A percentile compares a stretch with the other conserved stretches of the same genome.
phyloP scores from a whole-genome alignment of 2,329 filamentous ascomycete genomes.

The Bipolaris gigantea region DNA sequence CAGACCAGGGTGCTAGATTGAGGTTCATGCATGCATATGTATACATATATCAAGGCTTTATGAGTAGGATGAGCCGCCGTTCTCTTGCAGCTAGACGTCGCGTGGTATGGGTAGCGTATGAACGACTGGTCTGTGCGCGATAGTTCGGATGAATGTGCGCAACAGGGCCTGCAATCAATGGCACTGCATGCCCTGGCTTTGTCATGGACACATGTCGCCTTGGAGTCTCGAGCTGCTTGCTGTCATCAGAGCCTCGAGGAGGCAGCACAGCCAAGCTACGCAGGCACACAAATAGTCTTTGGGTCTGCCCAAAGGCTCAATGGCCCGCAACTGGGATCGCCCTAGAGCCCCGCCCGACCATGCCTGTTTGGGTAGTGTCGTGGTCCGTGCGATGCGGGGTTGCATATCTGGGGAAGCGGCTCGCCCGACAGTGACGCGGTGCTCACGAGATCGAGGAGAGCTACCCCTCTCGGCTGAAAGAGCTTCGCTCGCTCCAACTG shows the following conservation, averaged over 20 bases:
- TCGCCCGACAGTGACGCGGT: conserved; percentile 23
- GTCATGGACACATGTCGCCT: background rate
- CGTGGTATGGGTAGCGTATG: background rate
- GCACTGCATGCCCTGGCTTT: background rate
- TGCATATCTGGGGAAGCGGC: conserved; percentile 29
- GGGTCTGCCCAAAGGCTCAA: conserved; percentile 15
- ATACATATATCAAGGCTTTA: background rate
- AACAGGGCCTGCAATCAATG: background rate
- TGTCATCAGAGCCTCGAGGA: background rate
- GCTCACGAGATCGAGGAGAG: conserved; percentile 26
- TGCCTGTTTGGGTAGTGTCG: conserved; percentile 11
- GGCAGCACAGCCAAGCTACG: background rate
- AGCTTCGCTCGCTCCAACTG: conserved; percentile 14
- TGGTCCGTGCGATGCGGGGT: conserved; percentile 29
- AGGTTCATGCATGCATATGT: background rate
- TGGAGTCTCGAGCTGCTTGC: background rate
- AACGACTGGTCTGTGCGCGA: conserved; percentile 10
- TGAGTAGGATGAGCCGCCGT: background rate
- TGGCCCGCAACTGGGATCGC: conserved; percentile 15
- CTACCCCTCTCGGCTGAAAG: conserved; percentile 28
- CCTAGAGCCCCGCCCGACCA: conserved; percentile 24
- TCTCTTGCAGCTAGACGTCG: background rate
- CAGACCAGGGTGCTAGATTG: background rate
- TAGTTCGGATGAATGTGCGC: background rate
- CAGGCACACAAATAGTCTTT: conserved; percentile 18